Base-by-base conservation (phyloP, 805 yeast genomes). In the Candida stauntonica region DNA sequence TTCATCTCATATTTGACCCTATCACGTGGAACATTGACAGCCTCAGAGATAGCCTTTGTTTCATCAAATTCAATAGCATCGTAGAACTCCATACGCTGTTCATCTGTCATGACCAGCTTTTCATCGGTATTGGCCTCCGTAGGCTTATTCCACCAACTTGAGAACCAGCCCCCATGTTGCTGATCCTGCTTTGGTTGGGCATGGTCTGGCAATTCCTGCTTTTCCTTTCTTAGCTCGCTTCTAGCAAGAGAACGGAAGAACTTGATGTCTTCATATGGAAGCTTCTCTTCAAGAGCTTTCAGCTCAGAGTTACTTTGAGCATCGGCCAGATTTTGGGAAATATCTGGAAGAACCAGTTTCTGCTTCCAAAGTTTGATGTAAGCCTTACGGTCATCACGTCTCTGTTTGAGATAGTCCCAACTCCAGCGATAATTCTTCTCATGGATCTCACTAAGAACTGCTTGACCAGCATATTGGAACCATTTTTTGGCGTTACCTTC, bases 31-130 rank as follows among this genome's bases (percentile, higher is more conserved):
- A 84, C 53, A 42, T 83, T 81, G 6, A 79, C 62, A 2, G 81
- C 64, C 20, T 77, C 77, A 1, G 69, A 52, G 1, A 73, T 39
- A 1, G 66, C 66, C 34, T 73, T 67, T 16, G 68, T 61, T 45
- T 89, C 96, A 50, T 89, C 86, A 50, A 81, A 89, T 46, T 89
- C 99, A 47, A 93, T 89, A 0, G 97, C 95, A 44, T 86, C 95
- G 54, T 87, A 89, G 16, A 93, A 67, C 42, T 94, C 99, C 54
- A 86, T 73, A 46, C 86, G 72, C 54, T 93, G 96, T 48, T 88
- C 95, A 12, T 86, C 95, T 0, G 93, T 77, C 58, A 93, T 73
- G 6, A 68, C 66, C 19, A 79, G 57, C 3, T 68, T 64, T 7
- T 64, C 57, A 4, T 68, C 66, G 6, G 63, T 62, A 2, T 49